Evolutionary conservation across 1,284 basidiomycete species (phyloP).

Genomic region (Ceratobasidium theobromae): DNA sequence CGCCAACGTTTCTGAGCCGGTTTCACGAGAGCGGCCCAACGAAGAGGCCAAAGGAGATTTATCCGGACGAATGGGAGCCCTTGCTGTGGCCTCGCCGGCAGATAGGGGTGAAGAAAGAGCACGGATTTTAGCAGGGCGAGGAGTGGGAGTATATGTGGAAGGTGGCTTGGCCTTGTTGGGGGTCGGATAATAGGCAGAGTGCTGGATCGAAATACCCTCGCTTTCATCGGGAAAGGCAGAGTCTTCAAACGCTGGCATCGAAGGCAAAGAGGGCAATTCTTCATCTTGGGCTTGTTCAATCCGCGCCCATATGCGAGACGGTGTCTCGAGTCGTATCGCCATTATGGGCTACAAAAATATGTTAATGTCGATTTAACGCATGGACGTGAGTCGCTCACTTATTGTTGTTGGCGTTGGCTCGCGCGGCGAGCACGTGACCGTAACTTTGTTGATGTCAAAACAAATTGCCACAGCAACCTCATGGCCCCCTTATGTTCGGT

Average conservation of each 20-base stretch:
- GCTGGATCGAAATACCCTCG: slow-evolving; percentile 14
- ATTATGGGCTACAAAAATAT: neutral
- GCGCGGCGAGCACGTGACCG: slow-evolving; percentile 28
- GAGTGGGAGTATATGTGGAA: slow-evolving; percentile 23
- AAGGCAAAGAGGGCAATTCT: slow-evolving; percentile 26
- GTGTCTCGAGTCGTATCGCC: slow-evolving; percentile 30
- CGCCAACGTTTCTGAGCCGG: neutral
- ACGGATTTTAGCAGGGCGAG: slow-evolving; percentile 23
- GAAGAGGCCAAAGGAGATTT: slow-evolving; percentile 4
- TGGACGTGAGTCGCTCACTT: neutral
- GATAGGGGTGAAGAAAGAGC: slow-evolving; percentile 17
- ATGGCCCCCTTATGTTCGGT: neutral
- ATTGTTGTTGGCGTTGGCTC: slow-evolving; percentile 25
- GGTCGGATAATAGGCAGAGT: slow-evolving; percentile 25
- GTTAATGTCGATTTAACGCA: neutral
- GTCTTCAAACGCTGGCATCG: slow-evolving; percentile 24
- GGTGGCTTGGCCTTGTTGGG: slow-evolving; percentile 21
- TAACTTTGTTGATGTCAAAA: neutral
- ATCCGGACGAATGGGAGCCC: slow-evolving; percentile 12
- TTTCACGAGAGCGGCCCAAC: slow-evolving; percentile 9
- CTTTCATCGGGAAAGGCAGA: slow-evolving; percentile 28
- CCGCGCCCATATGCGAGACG: slow-evolving; percentile 29
- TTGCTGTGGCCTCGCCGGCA: slow-evolving; percentile 16
- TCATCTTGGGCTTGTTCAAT: slow-evolving; percentile 29
- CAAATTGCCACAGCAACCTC: neutral